Percentiles rank a stretch among this genome's conserved stretches.
phyloP scores from a whole-genome alignment of 2,329 filamentous ascomycete genomes.

The Ophiocordyceps camponoti-leonardi region DNA sequence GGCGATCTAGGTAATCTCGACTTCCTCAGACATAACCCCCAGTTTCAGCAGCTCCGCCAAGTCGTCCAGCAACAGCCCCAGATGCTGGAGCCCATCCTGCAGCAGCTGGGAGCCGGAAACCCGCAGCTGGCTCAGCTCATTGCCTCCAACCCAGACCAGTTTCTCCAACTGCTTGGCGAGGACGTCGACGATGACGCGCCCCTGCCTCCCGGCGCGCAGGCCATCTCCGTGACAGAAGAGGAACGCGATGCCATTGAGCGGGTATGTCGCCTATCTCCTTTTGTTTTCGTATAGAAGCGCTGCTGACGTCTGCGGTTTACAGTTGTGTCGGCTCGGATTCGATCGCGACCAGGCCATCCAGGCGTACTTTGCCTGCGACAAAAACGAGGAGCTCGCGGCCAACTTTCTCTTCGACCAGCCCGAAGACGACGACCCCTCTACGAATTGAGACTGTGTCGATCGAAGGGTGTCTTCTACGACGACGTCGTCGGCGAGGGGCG shows the following conservation, averaged over 20 bases:
- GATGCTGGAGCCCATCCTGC: conserved; percentile 96
- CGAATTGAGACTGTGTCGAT: conserved; percentile 17
- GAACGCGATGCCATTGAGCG: conserved; percentile 95
- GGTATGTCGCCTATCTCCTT: conserved; percentile 28
- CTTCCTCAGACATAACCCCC: conserved; percentile 84
- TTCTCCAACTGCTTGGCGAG: conserved; percentile 78
- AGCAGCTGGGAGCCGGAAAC: conserved; percentile 89
- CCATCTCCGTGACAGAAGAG: conserved; percentile 85
- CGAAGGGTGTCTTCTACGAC: neutral
- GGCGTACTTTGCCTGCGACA: conserved; percentile 97
- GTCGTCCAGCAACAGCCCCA: conserved; percentile 94
- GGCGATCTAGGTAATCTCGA: conserved; percentile 64
- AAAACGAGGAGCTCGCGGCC: conserved; percentile 95
- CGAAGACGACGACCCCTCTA: conserved; percentile 53
- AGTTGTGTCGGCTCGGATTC: conserved; percentile 89
- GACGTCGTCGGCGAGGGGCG: neutral
- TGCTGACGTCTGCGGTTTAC: conserved; percentile 1
- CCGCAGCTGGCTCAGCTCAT: conserved; percentile 89
- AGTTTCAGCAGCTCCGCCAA: conserved; percentile 95
- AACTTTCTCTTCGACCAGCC: conserved; percentile 98
- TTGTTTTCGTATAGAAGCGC: neutral
- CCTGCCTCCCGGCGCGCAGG: conserved; percentile 73
- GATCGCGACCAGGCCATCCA: conserved; percentile 87
- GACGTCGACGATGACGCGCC: conserved; percentile 70
- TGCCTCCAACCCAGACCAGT: conserved; percentile 80